Evolutionary conservation across 352 stramenopile genomes (phyloP), one percentile per base, ranked within the genome.

Genomic region (Globisporangium sylvaticum): DNA sequence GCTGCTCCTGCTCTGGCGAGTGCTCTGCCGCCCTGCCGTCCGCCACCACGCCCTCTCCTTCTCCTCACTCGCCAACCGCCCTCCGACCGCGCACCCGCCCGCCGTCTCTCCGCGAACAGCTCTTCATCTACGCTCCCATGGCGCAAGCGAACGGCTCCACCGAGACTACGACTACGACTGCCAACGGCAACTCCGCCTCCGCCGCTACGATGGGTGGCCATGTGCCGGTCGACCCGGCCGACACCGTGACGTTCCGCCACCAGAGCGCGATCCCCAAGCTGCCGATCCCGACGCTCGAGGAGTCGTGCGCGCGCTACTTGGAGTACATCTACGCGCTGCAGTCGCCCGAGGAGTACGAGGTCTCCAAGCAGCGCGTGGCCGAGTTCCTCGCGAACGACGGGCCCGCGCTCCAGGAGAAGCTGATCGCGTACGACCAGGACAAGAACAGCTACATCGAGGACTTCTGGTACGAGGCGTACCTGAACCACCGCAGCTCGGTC

Each of bases 391-490:
- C 53, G 14, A 75, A 67, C 9, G 87, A 92, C 60, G 96, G 95
- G 18, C 87, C 91, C 20, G 68, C 68, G 53, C 72, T 95, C 58
- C 87, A 95, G 66, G 59, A 74, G 58, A 78, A 92, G 58, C 71
- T 95, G 58, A 79, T 91, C 14, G 76, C 78, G 55, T 93, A 95
- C 68, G 84, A 79, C 48, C 68, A 80, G 62, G 79, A 93, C 75
- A 90, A 92, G 73, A 77, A 79, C 60, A 89, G 77, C 44, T 95
- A 85, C 76, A 95, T 95, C 57, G 87, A 95, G 63, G 94, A 97
- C 72, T 99, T 98, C 76, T 99, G 96, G 95, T 96, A 95, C 70
- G 96, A 98, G 65, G 86, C 91, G 34, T 99, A 99, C 74, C 74
- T 98, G 7, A 95, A 93, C 69, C 90, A 95, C 58, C 88, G 97